Evolutionary conservation across 139 green algal species (phyloP), one percentile per base, ranked within the genome.

Genomic region (Ettlia oleoabundans): DNA sequence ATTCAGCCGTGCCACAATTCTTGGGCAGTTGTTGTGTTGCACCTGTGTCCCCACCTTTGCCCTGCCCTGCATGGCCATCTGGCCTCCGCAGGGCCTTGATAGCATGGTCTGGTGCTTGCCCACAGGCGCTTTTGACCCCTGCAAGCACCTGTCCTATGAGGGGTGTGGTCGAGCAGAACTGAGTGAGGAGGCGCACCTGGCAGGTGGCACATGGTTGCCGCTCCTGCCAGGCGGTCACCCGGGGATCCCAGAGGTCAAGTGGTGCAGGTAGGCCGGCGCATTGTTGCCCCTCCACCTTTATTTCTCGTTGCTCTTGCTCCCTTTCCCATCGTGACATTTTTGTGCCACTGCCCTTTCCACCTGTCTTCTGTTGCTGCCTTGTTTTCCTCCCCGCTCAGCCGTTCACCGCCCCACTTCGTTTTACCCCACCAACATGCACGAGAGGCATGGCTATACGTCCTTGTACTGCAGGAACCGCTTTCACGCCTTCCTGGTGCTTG

Each of bases 241-340:
- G 0, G 94, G 94, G 33, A 84, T 96, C 69, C 66, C 90, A 28
- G 94, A 98, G 76, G 89, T 94, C 69, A 98, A 98, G 88, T 98
- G 94, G 94, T 95, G 93, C 76, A 80, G 73, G 73, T 80, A 33
- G 8, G 53, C 28, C 1, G 55, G 18, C 5, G 55, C 55, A 32
- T 15, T n/a, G 18, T 65, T 15, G 55, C 18, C 18, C n/a, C n/a
- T n/a, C n/a, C n/a, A n/a, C n/a, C n/a, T n/a, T n/a, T n/a, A n/a
- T n/a, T n/a, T n/a, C n/a, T n/a, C n/a, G n/a, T n/a, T n/a, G n/a
- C n/a, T n/a, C n/a, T n/a, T n/a, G n/a, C n/a, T n/a, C n/a, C n/a
- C n/a, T n/a, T n/a, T n/a, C n/a, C n/a, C n/a, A n/a, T n/a, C n/a
- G n/a, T n/a, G n/a, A n/a, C n/a, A n/a, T n/a, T n/a, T n/a, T n/a